Evolutionary conservation across 805 yeast genomes (phyloP).

Genomic region (Wickerhamomyces bisporus): DNA sequence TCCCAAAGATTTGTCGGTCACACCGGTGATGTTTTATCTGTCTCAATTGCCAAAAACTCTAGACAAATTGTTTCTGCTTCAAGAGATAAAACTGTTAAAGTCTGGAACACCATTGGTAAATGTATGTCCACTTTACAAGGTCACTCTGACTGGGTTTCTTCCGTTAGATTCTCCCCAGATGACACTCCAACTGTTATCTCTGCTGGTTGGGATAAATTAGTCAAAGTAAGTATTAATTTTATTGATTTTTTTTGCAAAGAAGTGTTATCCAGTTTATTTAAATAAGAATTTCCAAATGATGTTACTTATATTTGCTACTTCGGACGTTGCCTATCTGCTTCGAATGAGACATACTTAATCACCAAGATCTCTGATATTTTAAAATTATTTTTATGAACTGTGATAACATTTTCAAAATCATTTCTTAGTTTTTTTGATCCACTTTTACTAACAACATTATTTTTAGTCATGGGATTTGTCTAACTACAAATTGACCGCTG

Average conservation of each 20-base stretch:
- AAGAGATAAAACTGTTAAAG: slow-evolving; percentile 97
- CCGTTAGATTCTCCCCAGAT: slow-evolving; percentile 94
- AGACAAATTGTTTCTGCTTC: slow-evolving; percentile 98
- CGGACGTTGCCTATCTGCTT: slow-evolving; percentile 66
- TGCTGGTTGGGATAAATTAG: slow-evolving; percentile 98
- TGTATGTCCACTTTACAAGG: slow-evolving; percentile 91
- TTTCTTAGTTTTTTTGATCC: too few species aligned
- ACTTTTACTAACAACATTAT: slow-evolving; percentile 39
- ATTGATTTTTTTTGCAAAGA: too few species aligned
- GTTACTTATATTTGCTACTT: slow-evolving; percentile 97
- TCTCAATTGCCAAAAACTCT: slow-evolving; percentile 92
- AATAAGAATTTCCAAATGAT: slow-evolving; percentile 52
- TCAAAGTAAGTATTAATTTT: slow-evolving; percentile 77
- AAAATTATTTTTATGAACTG: too few species aligned
- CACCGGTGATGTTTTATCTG: slow-evolving; percentile 95
- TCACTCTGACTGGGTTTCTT: slow-evolving; percentile 99
- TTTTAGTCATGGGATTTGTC: slow-evolving; percentile 88
- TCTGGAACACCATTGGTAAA: slow-evolving; percentile 98
- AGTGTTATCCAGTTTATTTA: too few species aligned
- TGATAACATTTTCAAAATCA: too few species aligned
- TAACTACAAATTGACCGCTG: slow-evolving; percentile 84
- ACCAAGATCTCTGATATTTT: slow-evolving; percentile 96
- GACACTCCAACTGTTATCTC: slow-evolving; percentile 80
- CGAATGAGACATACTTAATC: slow-evolving; percentile 96
- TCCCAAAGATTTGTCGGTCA: slow-evolving; percentile 96